Evolutionary conservation across 73 alveolate genomes (phyloP).

Genomic region (Paramecium biaurelia): DNA sequence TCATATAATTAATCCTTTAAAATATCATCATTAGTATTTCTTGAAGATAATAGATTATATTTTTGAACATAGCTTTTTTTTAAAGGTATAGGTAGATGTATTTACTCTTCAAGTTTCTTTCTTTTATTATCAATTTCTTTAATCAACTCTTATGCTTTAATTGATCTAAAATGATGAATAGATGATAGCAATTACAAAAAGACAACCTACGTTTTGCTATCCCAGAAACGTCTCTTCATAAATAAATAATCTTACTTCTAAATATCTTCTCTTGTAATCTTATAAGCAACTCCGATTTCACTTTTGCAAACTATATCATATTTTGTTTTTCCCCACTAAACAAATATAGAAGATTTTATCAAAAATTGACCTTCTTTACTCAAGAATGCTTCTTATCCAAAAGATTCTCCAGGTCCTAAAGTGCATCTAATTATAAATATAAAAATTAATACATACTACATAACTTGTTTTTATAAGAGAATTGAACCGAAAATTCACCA

Average conservation of each 20-base stretch:
- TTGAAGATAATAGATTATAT: not conserved
- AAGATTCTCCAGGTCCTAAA: conserved; percentile 43
- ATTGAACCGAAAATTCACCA: conserved; percentile 23
- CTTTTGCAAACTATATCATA: conserved; percentile 11
- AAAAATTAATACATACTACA: not conserved
- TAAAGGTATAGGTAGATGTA: not conserved
- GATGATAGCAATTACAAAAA: not conserved
- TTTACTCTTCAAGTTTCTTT: not conserved
- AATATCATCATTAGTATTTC: not conserved
- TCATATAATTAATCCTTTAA: not conserved
- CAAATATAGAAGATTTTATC: not conserved
- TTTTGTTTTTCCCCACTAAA: conserved; percentile 12
- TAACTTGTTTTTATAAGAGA: not conserved
- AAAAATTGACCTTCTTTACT: not conserved
- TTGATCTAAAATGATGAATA: conserved; percentile 11
- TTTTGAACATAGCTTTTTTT: not conserved
- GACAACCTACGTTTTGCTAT: conserved; percentile 39
- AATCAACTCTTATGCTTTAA: not conserved
- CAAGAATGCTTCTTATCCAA: conserved; percentile 26
- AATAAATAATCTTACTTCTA: not conserved
- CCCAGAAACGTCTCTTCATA: conserved; percentile 51
- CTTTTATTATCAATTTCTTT: not conserved
- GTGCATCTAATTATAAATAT: not conserved
- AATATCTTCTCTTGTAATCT: conserved; percentile 44
- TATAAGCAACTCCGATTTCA: conserved; percentile 15